phyloP scores from a whole-genome alignment of 805 yeast genomes.

The Yarrowia hollandica region DNA sequence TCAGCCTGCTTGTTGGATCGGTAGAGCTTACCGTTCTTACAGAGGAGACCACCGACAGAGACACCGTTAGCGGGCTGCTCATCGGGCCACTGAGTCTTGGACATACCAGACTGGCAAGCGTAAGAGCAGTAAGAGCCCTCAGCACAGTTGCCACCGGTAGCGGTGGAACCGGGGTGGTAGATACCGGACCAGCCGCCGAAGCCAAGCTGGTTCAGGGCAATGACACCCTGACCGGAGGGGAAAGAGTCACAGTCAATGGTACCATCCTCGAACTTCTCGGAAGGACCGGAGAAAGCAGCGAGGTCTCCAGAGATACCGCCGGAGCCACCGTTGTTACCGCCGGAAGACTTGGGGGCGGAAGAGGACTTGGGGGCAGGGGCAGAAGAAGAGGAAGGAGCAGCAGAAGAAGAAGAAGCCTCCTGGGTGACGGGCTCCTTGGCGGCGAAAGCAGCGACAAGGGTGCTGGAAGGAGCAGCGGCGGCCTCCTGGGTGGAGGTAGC shows the following conservation, averaged over 20 bases:
- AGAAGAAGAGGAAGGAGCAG: constrained; percentile 40
- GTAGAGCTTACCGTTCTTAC: constrained; percentile 83
- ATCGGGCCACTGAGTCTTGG: constrained; percentile 97
- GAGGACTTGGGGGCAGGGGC: constrained; percentile 42
- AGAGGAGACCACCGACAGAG: constrained; percentile 88
- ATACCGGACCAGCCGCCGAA: constrained; percentile 85
- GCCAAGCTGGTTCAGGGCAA: constrained; percentile 67
- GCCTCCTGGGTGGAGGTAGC: constrained; percentile 34
- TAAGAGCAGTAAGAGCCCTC: constrained; percentile 96
- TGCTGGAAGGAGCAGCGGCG: constrained; percentile 39
- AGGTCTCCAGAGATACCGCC: constrained; percentile 56
- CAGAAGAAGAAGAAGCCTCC: constrained; percentile 34
- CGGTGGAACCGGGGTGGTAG: constrained; percentile 51
- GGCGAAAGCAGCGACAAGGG: constrained; percentile 38
- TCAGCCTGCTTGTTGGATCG: constrained; percentile 67
- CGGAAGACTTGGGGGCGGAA: constrained; percentile 41
- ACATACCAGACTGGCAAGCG: constrained; percentile 98
- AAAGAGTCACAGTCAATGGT: constrained; percentile 61
- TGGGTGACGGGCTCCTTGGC: constrained; percentile 32
- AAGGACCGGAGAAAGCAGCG: constrained; percentile 56
- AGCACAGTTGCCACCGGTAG: constrained; percentile 63
- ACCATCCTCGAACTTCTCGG: constrained; percentile 70
- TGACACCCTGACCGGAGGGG: constrained; percentile 83
- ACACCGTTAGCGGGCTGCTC: constrained; percentile 84
- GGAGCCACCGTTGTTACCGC: constrained; percentile 30